Percentiles rank a stretch among this genome's conserved stretches.
These are phyloP conservation scores for Xerocomus nothofagi DNA, from an alignment of 1,284 basidiomycete genomes.

Conservation along the genomic window DNA sequence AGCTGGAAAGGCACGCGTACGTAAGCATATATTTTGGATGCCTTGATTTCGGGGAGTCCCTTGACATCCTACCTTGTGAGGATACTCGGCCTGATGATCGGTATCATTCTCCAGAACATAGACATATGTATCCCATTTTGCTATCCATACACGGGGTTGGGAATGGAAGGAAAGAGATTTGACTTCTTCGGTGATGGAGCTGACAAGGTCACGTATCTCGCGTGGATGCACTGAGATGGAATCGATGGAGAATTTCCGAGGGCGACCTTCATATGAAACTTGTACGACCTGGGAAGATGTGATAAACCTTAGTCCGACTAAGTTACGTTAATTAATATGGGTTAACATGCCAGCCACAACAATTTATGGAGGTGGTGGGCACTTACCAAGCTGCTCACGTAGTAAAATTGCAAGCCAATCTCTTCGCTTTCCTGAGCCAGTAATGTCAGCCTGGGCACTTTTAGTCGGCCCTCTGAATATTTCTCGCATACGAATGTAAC, in stretches of 20 bases:
- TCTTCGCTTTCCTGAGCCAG: conserved; percentile 42
- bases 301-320: conserved; percentile 77
- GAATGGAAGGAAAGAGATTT: conserved; percentile 43
- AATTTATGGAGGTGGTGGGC: background rate
- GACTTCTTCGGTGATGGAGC: conserved; percentile 43
- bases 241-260: conserved; percentile 54
- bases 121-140: conserved; percentile 63
- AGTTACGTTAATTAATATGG: conserved; percentile 16
- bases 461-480: conserved; percentile 24
- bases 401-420: conserved; percentile 69
- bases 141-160: conserved; percentile 49
- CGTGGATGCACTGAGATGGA: conserved; percentile 44
- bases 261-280: conserved; percentile 61
- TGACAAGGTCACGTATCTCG: conserved; percentile 24
- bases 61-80: conserved; percentile 35
- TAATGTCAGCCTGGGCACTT: conserved; percentile 1
- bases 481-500: conserved; percentile 53
- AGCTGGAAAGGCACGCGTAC: conserved; percentile 33
- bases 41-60: conserved; percentile 6
- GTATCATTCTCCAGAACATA: conserved; percentile 41
- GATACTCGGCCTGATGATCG: conserved; percentile 16
- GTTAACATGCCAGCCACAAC: conserved; percentile 9
- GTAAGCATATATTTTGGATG: conserved; percentile 11
- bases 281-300: conserved; percentile 61
- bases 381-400: conserved; percentile 61